Evolutionary conservation across 345 rosid genomes (phyloP), one percentile per base, ranked within the genome.

Genomic region (Bruguiera sexangula): DNA sequence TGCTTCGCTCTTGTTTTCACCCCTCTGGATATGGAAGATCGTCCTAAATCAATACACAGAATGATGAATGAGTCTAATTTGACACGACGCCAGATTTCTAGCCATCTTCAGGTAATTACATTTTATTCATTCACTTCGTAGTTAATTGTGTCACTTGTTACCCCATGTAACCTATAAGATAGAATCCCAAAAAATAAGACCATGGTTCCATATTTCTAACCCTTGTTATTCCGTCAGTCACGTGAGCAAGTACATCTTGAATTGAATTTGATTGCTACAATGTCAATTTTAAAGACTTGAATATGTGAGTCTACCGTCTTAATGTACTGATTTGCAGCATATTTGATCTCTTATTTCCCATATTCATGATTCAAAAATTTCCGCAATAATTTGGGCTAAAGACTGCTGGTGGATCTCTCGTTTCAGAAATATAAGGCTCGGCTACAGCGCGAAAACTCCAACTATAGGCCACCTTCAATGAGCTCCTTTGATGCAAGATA

Each of bases 41-140:
- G 76, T 36, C 96, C 90, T 0, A 87, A 71, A 69, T 8, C 50
- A 15, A 82, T 85, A 63, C 50, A 76, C 43, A 6, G 20, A 62
- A 53, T 66, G 78, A 89, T 89, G 83, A 56, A 84, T 19, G 85
- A 75, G 62, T 83, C 85, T 13, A 1, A 67, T 68, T 74, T 89
- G 73, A 71, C 82, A 3, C 67, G 48, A 2, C 85, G 77, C 24
- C 92, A 89, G 63, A 77, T 89, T 29, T 75, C 78, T 10, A 86
- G 88, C 73, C 88, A 89, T 76, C 85, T 87, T 10, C 89, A 87
- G 96, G 96, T 88, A 36, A 21, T 52, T 21, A 68, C 27, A 5
- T 1, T 34, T 1, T 21, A 10, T 56, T 21, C 15, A 56, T 4
- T 24, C 60, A 55, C 30, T 55, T 55, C 2, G 0, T 21, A 55